These are phyloP conservation scores for Alternaria ethzedia DNA, from an alignment of 2,329 filamentous ascomycete genomes.

Conservation along the genomic window DNA sequence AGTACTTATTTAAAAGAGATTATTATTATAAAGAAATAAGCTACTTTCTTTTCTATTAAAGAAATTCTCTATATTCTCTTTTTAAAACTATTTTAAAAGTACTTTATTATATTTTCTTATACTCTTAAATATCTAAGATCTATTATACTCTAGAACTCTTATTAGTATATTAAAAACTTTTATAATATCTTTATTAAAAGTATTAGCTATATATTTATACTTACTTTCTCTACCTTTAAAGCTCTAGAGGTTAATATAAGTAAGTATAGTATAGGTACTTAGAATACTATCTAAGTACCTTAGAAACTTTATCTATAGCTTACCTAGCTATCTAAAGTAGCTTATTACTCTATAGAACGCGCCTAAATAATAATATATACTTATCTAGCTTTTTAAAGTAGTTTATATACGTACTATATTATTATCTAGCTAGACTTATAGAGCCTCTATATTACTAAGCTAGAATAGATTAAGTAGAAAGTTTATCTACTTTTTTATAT, in stretches of 20 bases:
- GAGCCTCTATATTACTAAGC: neutral
- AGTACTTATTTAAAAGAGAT: neutral
- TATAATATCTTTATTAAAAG: constrained; percentile 10
- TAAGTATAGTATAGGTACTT: constrained; percentile 8
- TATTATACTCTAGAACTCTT: constrained; percentile 7
- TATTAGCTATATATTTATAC: neutral
- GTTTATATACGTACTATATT: neutral
- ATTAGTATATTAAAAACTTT: constrained; percentile 17
- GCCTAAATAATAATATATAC: constrained; percentile 10
- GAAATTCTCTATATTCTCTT: neutral
- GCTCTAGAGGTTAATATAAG: constrained; percentile 9
- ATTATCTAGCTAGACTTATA: constrained; percentile 2
- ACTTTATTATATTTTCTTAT: constrained; percentile 12
- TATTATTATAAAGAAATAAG: neutral
- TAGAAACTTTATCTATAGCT: constrained; percentile 8
- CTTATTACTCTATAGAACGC: constrained; percentile 6
- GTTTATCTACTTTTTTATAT: constrained; percentile 14
- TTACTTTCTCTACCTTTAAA: neutral
- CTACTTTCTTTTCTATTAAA: neutral
- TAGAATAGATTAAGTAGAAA: constrained; percentile 10
- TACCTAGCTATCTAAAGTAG: constrained; percentile 10
- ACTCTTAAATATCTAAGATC: constrained; percentile 8
- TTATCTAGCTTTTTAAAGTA: constrained; percentile 9
- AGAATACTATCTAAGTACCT: constrained; percentile 1
- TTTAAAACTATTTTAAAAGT: constrained; percentile 12